Evolutionary conservation across 208 protist species (phyloP), one percentile per base, ranked within the genome.

Genomic region (Acanthamoeba culbertsoni): DNA sequence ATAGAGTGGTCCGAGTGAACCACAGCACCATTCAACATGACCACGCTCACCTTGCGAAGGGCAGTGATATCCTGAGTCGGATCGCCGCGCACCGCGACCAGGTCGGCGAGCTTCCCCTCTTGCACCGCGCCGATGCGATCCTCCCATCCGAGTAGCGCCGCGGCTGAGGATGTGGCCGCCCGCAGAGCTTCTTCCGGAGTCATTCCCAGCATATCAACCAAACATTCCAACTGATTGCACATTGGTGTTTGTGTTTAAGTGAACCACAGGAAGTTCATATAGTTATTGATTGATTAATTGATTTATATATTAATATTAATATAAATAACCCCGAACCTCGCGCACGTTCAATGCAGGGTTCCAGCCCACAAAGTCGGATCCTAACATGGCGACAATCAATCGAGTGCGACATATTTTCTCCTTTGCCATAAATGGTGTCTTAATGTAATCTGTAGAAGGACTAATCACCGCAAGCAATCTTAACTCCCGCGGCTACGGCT

Each of bases 291-390:
- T n/a, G n/a, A n/a, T n/a, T n/a, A n/a, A n/a, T n/a, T n/a, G n/a
- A n/a, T n/a, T n/a, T n/a, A n/a, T n/a, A n/a, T n/a, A n/a, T n/a
- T n/a, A n/a, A n/a, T n/a, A n/a, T n/a, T n/a, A n/a, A n/a, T n/a
- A n/a, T n/a, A n/a, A n/a, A n/a, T n/a, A n/a, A n/a, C n/a, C n/a
- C n/a, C n/a, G n/a, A n/a, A 77, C 65, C 51, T 90, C 82, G 26
- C 48, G 48, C 37, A 90, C 82, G 82, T 90, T 90, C 37, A 90
- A 31, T 37, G 43, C 5, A 6, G 82, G 53, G 23, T 90, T 51
- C 82, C 82, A 90, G 4, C 82, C 82, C 20, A n/a, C 43, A 20
- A 33, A 90, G 20, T 90, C 82, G 8, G 82, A 71, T n/a, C 77
- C 71, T 82, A 37, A 18, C 65, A n/a, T n/a, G n/a, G n/a, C n/a